Percentiles rank a stretch among this genome's conserved stretches.
Evolutionary conservation across 73 alveolate genomes (phyloP).

Genomic region (Blepharisma stoltei): DNA sequence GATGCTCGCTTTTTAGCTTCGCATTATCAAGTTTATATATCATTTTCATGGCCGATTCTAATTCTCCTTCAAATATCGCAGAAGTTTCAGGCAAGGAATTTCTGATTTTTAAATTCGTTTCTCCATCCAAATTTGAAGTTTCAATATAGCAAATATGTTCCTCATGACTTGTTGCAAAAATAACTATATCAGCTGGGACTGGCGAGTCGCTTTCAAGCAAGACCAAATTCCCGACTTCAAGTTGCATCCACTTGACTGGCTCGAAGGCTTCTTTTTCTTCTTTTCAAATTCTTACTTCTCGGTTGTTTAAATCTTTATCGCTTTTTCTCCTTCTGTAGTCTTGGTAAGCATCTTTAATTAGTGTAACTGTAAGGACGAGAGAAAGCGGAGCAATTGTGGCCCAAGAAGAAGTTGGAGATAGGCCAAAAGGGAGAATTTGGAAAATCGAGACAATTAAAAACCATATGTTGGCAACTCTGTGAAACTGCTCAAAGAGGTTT

Average conservation of each 20-base stretch:
- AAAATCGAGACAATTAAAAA: slow-evolving; percentile 72
- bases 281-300: neutral
- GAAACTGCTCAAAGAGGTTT: slow-evolving; percentile 70
- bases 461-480: slow-evolving; percentile 68
- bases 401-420: slow-evolving; percentile 43
- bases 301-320: neutral
- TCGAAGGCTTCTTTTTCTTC: slow-evolving; percentile 10
- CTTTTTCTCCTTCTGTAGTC: slow-evolving; percentile 43
- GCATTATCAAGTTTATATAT: slow-evolving; percentile 16
- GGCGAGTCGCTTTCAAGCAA: slow-evolving; percentile 58
- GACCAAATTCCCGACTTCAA: neutral
- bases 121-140: slow-evolving; percentile 98
- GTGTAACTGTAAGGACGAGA: slow-evolving; percentile 68
- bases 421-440: slow-evolving; percentile 53
- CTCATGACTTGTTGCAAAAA: slow-evolving; percentile 66
- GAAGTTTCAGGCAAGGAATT: slow-evolving; percentile 61
- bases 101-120: slow-evolving; percentile 92
- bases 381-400: slow-evolving; percentile 78
- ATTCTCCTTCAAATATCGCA: slow-evolving; percentile 38
- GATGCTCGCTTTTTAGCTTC: slow-evolving; percentile 52
- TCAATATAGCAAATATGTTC: slow-evolving; percentile 84
- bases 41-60: neutral
- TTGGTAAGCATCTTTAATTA: slow-evolving; percentile 84
- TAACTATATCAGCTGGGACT: slow-evolving; percentile 81
- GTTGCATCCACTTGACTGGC: neutral